A percentile compares a stretch with the other conserved stretches of the same genome.
Evolutionary conservation across 1,284 basidiomycete genomes (phyloP).

Genomic region (Trichosporon coremiiforme): DNA sequence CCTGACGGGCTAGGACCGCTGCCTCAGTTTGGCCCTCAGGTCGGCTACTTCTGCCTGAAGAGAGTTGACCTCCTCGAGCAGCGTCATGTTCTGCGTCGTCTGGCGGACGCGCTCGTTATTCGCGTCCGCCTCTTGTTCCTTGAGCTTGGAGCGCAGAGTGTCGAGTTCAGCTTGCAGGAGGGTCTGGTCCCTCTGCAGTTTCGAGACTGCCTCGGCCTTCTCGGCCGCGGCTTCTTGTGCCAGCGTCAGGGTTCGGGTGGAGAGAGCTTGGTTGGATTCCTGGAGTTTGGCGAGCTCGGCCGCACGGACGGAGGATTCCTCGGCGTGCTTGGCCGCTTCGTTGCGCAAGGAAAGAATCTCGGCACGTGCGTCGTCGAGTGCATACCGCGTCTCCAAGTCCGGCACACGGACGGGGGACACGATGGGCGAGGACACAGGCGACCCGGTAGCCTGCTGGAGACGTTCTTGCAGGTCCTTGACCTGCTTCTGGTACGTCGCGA

Average conservation of each 20-base stretch:
- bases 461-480: constrained; percentile 25
- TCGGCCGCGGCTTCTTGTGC: constrained; percentile 69
- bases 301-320: too few species aligned
- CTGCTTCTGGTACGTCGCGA: constrained; percentile 79
- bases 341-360: neutral
- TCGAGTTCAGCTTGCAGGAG: constrained; percentile 47
- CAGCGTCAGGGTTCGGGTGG: constrained; percentile 68
- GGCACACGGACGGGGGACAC: neutral
- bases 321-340: neutral
- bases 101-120: constrained; percentile 49
- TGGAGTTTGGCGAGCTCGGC: constrained; percentile 67
- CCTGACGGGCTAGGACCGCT: neutral
- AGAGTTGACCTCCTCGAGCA: constrained; percentile 57
- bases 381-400: neutral
- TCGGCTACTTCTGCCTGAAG: constrained; percentile 54
- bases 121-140: constrained; percentile 41
- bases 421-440: neutral
- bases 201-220: constrained; percentile 26
- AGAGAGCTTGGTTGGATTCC: constrained; percentile 74
- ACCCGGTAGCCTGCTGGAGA: neutral
- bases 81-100: constrained; percentile 51
- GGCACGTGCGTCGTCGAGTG: constrained; percentile 22
- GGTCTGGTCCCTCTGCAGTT: neutral
- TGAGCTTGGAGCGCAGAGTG: constrained; percentile 38
- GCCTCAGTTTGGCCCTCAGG: constrained; percentile 48